Percentiles rank a stretch among this genome's conserved stretches.
These are phyloP conservation scores for Brassica carinata DNA, from an alignment of 345 rosid species.

Conservation along the genomic window DNA sequence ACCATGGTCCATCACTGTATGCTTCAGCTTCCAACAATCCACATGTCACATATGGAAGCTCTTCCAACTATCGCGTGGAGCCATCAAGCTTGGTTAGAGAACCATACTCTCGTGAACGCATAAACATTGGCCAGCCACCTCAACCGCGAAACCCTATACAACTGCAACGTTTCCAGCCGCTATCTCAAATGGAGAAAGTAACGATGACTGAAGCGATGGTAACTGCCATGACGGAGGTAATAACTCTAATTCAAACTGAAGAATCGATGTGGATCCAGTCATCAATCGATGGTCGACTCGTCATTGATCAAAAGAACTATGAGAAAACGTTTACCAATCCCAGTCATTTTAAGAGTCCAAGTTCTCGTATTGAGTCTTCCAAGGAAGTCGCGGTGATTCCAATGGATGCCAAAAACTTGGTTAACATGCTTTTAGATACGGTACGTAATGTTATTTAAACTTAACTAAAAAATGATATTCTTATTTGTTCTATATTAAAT, in stretches of 20 bases:
- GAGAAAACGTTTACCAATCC: slow-evolving; percentile 45
- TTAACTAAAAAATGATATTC: neutral
- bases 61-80: slow-evolving; percentile 5
- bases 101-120: slow-evolving; percentile 17
- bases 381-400: slow-evolving; percentile 49
- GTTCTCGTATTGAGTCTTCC: slow-evolving; percentile 62
- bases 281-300: slow-evolving; percentile 42
- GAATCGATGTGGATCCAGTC: slow-evolving; percentile 70
- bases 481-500: neutral
- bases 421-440: slow-evolving; percentile 55
- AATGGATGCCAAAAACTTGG: slow-evolving; percentile 47
- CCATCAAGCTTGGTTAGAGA: slow-evolving; percentile 5
- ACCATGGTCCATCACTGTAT: neutral
- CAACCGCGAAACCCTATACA: neutral
- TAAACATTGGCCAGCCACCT: neutral
- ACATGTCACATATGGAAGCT: neutral
- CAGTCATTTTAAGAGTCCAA: slow-evolving; percentile 38
- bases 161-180: neutral
- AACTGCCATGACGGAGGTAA: slow-evolving; percentile 54
- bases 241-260: slow-evolving; percentile 42
- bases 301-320: slow-evolving; percentile 47
- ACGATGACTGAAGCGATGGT: slow-evolving; percentile 47
- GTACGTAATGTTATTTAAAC: slow-evolving; percentile 37
- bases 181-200: slow-evolving; percentile 49
- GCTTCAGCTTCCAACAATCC: slow-evolving; percentile 3